phyloP scores from a whole-genome alignment of 306 rosid genomes.

The Bauhinia variegata region DNA sequence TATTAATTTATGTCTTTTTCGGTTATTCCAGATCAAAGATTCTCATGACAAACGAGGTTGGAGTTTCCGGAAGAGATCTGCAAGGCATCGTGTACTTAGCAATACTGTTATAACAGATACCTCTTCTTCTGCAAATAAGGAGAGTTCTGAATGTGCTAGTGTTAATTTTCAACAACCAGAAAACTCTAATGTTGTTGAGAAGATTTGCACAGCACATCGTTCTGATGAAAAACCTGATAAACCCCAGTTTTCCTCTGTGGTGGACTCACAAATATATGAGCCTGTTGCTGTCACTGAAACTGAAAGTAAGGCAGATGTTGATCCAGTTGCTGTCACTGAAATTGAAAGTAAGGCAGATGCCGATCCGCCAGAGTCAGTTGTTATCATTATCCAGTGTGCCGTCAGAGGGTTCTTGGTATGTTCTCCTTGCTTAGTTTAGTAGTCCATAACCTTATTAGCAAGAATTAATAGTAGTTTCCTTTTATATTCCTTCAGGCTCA shows the following conservation, averaged over 20 bases:
- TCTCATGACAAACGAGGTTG: conserved; percentile 85
- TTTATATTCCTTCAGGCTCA: conserved; percentile 58
- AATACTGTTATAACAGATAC: conserved; percentile 70
- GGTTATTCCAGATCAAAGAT: conserved; percentile 58
- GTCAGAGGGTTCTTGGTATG: conserved; percentile 78
- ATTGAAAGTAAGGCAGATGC: conserved; percentile 49
- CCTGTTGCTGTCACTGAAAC: conserved; percentile 38
- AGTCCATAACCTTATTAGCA: conserved; percentile 14
- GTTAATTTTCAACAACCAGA: conserved; percentile 48
- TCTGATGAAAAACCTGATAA: conserved; percentile 59
- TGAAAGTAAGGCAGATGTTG: conserved; percentile 51
- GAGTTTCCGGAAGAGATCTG: conserved; percentile 93
- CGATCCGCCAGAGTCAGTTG: conserved; percentile 56
- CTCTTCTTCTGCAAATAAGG: conserved; percentile 60
- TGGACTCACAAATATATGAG: conserved; percentile 47
- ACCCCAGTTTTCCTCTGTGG: conserved; percentile 47
- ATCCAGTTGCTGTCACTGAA: conserved; percentile 38
- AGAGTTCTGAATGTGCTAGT: conserved; percentile 58
- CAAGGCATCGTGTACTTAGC: conserved; percentile 88
- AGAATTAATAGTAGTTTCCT: conserved; percentile 14
- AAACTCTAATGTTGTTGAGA: conserved; percentile 60
- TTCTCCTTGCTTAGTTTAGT: conserved; percentile 28
- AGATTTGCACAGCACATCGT: conserved; percentile 49
- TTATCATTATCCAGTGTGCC: conserved; percentile 73
- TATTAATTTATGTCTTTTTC: conserved; percentile 3